Percentiles rank a stretch among this genome's conserved stretches.
These are phyloP conservation scores for Apiospora malaysiana DNA, from an alignment of 2,329 filamentous ascomycete species.

Conservation along the genomic window DNA sequence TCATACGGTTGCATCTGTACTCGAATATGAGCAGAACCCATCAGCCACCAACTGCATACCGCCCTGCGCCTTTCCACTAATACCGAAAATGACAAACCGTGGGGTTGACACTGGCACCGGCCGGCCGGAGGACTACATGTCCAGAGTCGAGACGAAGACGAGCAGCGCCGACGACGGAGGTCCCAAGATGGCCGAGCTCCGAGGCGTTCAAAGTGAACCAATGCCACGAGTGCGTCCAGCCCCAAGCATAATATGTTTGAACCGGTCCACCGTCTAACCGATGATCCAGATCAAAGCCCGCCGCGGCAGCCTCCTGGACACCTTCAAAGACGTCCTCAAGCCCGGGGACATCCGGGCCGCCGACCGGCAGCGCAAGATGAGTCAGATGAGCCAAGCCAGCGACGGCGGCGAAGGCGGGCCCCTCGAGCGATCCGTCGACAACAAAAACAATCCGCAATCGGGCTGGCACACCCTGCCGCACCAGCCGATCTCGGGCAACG, in stretches of 20 bases:
- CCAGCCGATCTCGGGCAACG: not conserved
- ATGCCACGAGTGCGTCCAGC: not conserved
- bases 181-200: not conserved
- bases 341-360: conserved; percentile 53
- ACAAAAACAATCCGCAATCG: no score
- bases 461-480: not conserved
- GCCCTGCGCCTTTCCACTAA: no score
- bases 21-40: no score
- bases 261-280: not conserved
- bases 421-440: not conserved
- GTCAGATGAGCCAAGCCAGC: conserved; percentile 32
- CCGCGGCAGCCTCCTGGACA: not conserved
- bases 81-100: not conserved
- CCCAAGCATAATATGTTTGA: no score
- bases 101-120: not conserved
- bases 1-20: no score
- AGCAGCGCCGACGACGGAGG: not conserved
- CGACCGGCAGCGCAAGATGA: conserved; percentile 47
- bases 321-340: conserved; percentile 46
- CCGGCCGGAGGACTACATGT: not conserved
- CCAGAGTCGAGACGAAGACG: not conserved
- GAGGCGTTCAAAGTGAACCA: not conserved
- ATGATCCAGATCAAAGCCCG: not conserved
- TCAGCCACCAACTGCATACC: not conserved
- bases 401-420: no score